Base-by-base conservation (phyloP, 1,284 basidiomycete species). In the Tylopilus orsonianus region DNA sequence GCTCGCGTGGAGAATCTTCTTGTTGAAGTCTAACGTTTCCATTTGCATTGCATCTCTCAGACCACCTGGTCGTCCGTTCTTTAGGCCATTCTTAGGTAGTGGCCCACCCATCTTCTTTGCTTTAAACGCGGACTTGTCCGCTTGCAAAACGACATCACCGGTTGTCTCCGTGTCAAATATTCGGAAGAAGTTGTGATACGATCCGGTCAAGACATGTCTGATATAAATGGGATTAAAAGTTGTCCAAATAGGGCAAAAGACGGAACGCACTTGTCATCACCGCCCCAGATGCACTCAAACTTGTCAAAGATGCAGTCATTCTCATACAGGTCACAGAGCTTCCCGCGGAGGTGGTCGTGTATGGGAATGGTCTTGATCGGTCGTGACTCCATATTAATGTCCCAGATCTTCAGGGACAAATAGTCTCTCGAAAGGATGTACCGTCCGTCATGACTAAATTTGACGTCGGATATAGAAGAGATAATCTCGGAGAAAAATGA, bases 401-500 rank as follows among this genome's bases (percentile, higher is more conserved):
- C 97, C 97, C 97, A 99, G 64, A 99, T 96, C 80, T 98, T 97
- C 61, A 99, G 77, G 41, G 95, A 97, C 32, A 99, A 76, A 70
- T 99, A 99, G 74, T 99, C 97, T 55, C 97, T 83, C 48, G 95
- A 93, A 38, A 99, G 79, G 60, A 99, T 97, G 74, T 97, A 97
- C 52, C 95, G 86, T 1, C 97, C 97, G 62, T 99, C 97, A 50
- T 87, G 87, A 56, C 93, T 96, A 75, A 99, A 99, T 72, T 98
- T 98, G 72, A 99, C 96, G 70, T 99, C 97, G 37, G 97, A 98
- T 65, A 99, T 98, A 44, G 96, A 98, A 7, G 95, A 98, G 58
- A 99, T 99, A 65, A 99, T 99, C 73, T 99, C 97, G n/a, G 93
- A 97, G 73, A 99, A 99, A 81, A 99, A 99, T 2, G 97, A 98